Conservation (phyloP, 1,139 yeast genomes). For the Kodamaea alishanica region DNA sequence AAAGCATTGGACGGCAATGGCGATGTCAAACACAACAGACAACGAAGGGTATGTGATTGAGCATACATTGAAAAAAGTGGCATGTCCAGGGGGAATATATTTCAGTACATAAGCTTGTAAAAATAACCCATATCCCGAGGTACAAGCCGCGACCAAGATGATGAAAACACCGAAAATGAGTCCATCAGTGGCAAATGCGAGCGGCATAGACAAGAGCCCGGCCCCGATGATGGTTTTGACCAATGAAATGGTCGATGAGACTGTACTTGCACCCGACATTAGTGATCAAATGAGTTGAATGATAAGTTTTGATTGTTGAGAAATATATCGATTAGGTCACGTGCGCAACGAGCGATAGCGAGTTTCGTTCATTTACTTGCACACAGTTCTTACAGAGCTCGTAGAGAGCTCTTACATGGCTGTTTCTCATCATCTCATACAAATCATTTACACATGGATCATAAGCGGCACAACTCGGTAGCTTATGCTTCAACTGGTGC, state of each 20-base stretch:
- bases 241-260: slow-evolving; percentile 56
- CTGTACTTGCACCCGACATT: slow-evolving; percentile 13
- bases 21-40: slow-evolving; percentile 77
- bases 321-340: too few relatives aligned
- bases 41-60: slow-evolving; percentile 81
- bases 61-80: slow-evolving; percentile 84
- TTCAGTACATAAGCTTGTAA: slow-evolving; percentile 73
- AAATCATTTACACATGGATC: too few relatives aligned
- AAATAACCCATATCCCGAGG: slow-evolving; percentile 78
- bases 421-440: too few relatives aligned
- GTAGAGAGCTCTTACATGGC: too few relatives aligned
- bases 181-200: slow-evolving; percentile 85
- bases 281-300: too few relatives aligned
- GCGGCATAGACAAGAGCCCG: slow-evolving; percentile 90
- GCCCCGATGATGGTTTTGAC: slow-evolving; percentile 83
- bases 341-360: too few relatives aligned
- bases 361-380: too few relatives aligned
- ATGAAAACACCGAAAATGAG: slow-evolving; percentile 62
- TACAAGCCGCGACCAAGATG: slow-evolving; percentile 66
- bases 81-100: slow-evolving; percentile 66
- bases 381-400: too few relatives aligned
- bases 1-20: slow-evolving; percentile 80
- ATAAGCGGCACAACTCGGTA: too few relatives aligned
- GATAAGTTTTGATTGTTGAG: background rate
- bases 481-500: too few relatives aligned